A percentile compares a stretch with the other conserved stretches of the same genome.
phyloP scores from a whole-genome alignment of 192 early-diverging fungal species.

The Chytriomyces hyalinus region DNA sequence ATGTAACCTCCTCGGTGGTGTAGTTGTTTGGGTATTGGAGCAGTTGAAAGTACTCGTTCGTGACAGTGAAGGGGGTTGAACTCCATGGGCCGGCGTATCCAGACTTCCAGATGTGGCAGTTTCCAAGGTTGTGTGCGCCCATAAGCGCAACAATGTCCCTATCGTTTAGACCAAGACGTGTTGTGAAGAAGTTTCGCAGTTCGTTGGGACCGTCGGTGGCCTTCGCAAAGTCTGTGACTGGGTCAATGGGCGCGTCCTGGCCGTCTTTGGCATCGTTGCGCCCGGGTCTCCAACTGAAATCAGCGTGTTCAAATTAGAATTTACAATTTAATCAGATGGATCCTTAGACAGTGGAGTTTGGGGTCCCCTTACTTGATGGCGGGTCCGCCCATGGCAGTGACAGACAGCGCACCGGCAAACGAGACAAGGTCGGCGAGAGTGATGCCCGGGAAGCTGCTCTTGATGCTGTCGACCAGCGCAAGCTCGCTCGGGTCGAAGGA shows the following conservation, averaged over 20 bases:
- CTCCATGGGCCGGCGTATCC: conserved; percentile 63
- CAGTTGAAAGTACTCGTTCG: conserved; percentile 51
- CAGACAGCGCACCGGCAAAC: too few species aligned
- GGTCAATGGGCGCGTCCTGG: background rate
- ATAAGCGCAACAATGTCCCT: conserved; percentile 74
- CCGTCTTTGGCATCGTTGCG: background rate
- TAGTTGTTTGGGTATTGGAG: background rate
- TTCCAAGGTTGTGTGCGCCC: conserved; percentile 72
- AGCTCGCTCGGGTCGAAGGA: too few species aligned
- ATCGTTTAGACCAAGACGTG: conserved; percentile 62
- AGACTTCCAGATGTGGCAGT: conserved; percentile 66
- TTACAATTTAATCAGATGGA: too few species aligned
- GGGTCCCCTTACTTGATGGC: too few species aligned
- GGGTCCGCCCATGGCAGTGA: too few species aligned
- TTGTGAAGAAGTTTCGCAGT: background rate
- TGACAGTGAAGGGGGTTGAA: conserved; percentile 42
- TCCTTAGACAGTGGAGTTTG: too few species aligned
- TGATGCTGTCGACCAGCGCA: too few species aligned
- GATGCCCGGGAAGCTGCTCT: too few species aligned
- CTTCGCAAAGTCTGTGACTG: background rate
- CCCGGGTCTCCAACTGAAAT: too few species aligned
- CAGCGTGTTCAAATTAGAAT: too few species aligned
- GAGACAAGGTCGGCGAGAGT: too few species aligned
- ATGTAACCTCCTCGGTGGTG: conserved; percentile 3
- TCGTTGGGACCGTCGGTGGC: background rate